A percentile compares a stretch with the other conserved stretches of the same genome.
phyloP scores from a whole-genome alignment of 2,329 filamentous ascomycete genomes.

The Penicillium thymicola region DNA sequence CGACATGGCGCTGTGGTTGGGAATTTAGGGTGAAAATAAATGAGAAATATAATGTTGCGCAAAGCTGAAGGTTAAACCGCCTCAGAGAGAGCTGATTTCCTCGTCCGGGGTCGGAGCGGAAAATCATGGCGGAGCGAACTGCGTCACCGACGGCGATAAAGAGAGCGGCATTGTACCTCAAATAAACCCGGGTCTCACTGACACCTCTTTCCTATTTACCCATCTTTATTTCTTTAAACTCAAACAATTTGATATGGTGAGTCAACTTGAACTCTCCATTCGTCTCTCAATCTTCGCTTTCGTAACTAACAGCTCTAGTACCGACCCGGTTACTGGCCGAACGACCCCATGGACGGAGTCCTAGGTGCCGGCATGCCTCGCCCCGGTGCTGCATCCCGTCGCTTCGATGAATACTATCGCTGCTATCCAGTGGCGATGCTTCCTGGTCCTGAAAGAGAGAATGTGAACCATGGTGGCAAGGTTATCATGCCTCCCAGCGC shows the following conservation, averaged over 20 bases:
- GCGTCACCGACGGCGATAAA: constrained; percentile 35
- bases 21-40: not conserved
- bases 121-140: constrained; percentile 38
- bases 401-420: constrained; percentile 98
- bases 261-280: not conserved
- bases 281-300: not conserved
- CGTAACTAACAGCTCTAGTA: constrained; percentile 34
- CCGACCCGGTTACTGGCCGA: constrained; percentile 50
- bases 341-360: constrained; percentile 52
- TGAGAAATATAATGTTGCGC: not conserved
- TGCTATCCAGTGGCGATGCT: constrained; percentile 96
- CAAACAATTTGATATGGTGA: constrained; percentile 24
- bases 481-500: constrained; percentile 96
- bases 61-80: constrained; percentile 7
- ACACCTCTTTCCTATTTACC: not conserved
- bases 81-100: not conserved
- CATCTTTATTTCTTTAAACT: not conserved
- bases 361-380: constrained; percentile 54
- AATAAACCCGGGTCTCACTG: not conserved
- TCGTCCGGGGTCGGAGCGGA: constrained; percentile 39
- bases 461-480: constrained; percentile 95
- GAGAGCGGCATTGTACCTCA: constrained; percentile 8
- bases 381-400: constrained; percentile 56
- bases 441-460: constrained; percentile 79
- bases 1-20: constrained; percentile 45